Percentiles rank a stretch among this genome's conserved stretches.
phyloP scores from a whole-genome alignment of 2,329 filamentous ascomycete genomes.

The Basipetospora chlamydospora region DNA sequence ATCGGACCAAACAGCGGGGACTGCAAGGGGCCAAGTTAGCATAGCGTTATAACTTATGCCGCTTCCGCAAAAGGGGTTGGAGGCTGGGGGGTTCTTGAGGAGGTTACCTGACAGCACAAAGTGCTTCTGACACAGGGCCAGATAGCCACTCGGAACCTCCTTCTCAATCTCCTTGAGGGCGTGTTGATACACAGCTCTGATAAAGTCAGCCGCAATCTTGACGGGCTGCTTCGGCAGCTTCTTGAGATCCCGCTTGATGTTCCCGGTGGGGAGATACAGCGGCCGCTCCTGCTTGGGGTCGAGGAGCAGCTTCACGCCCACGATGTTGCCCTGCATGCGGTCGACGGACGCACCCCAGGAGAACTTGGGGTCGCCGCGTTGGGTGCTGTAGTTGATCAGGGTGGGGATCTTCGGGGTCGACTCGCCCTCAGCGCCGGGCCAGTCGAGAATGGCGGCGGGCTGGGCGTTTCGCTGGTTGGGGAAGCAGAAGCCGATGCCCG shows the following conservation, averaged over 20 bases:
- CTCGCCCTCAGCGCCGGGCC: constrained; percentile 10
- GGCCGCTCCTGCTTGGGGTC: constrained; percentile 9
- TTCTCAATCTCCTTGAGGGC: constrained; percentile 14
- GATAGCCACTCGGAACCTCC: constrained; percentile 13
- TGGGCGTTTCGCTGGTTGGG: constrained; percentile 16
- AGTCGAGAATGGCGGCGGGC: constrained; percentile 8
- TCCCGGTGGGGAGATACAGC: constrained; percentile 6
- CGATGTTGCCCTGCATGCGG: constrained; percentile 14
- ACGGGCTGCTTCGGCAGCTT: constrained; percentile 9
- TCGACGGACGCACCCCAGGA: constrained; percentile 13
- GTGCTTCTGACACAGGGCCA: constrained; percentile 20
- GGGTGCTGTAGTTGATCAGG: constrained; percentile 12
- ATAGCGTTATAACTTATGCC: too few relatives aligned
- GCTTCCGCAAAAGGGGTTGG: not conserved
- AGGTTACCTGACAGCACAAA: constrained; percentile 11
- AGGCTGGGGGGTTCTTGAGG: too few relatives aligned
- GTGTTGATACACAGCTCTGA: constrained; percentile 8
- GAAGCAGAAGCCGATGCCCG: constrained; percentile 10
- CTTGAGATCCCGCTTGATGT: constrained; percentile 2
- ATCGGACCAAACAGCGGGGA: constrained; percentile 11
- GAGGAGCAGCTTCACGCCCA: constrained; percentile 10
- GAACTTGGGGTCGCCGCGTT: not conserved
- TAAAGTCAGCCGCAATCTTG: constrained; percentile 5
- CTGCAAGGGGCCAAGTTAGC: constrained; percentile 1
- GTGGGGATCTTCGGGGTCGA: constrained; percentile 6